Evolutionary conservation across 169 alveolate species (phyloP), one percentile per base, ranked within the genome.

Genomic region (Miamiensis avidus): DNA sequence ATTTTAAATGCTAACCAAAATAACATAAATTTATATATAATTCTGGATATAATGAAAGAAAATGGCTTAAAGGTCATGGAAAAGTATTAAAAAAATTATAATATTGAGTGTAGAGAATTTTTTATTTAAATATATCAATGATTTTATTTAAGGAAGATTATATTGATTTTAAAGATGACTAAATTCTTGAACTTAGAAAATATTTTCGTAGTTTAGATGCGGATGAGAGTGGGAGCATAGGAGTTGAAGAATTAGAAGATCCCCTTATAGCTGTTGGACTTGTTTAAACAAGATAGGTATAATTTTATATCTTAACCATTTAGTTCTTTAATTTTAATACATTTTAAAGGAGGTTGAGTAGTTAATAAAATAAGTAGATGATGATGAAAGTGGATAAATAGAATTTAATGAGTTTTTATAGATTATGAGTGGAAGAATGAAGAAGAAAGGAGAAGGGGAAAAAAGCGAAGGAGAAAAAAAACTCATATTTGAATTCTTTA

Each of bases 171-270:
- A 84, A 92, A 34, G 96, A 92, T 84, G 91, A 84, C 69, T 93
- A 92, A 85, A 83, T 92, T 1, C 33, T 76, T 30, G 82, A 89
- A 75, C 87, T 92, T 1, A 88, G 96, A 86, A 81, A 89, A 29
- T 93, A 93, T 85, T 93, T 93, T 83, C 69, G 84, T n/a, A 88
- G 93, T 31, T 86, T 93, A 20, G 96, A 90, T 82, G 93, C 89
- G 25, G 93, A 91, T 81, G 96, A 92, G 0, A 75, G 76, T 78
- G 90, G 89, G 31, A 88, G 89, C 73, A 88, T 88, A 27, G 92
- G 92, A 11, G 88, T 89, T 26, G 92, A 89, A 76, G 90, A 89
- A 89, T 76, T 89, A 76, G 90, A 89, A 82, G 92, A 89, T 34
- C 92, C 92, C 16, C 81, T 89, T 65, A 89, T 89, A 33, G 89